A percentile compares a stretch with the other conserved stretches of the same genome.
Conservation (phyloP, 352 stramenopile species). For the Globisporangium nagaii region DNA sequence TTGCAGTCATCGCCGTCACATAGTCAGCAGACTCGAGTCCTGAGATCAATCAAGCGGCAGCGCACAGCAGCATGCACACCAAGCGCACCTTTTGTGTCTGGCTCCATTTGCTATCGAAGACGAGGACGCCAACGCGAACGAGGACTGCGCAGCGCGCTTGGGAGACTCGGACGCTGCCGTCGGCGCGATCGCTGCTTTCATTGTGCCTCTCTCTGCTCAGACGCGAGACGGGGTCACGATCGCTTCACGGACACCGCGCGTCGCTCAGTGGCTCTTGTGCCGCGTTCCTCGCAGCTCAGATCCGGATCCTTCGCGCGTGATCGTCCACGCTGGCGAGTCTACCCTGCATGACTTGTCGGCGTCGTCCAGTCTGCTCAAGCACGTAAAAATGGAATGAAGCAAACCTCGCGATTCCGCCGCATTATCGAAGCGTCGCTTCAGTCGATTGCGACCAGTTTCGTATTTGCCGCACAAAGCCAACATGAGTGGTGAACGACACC, state of each 20-base stretch:
- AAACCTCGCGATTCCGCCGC: background rate
- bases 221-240: background rate
- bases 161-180: background rate
- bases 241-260: background rate
- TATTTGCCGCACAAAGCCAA: too few species aligned
- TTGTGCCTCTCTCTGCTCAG: background rate
- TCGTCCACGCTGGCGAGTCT: background rate
- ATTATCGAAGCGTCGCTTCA: slow-evolving; percentile 5
- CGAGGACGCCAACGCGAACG: background rate
- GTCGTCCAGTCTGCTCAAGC: background rate
- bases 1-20: too few species aligned
- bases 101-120: background rate
- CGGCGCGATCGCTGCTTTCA: background rate
- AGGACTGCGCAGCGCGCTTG: background rate
- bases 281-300: background rate
- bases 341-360: too few species aligned
- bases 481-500: background rate
- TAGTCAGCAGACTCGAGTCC: too few species aligned
- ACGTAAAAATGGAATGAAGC: background rate
- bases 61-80: background rate
- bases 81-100: background rate
- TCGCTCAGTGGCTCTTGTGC: background rate
- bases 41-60: too few species aligned
- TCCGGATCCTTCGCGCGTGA: background rate
- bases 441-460: slow-evolving; percentile 4